Percentiles rank a stretch among this genome's conserved stretches.
phyloP scores from a whole-genome alignment of 2,329 filamentous ascomycete species.

The Fusarium buharicum region DNA sequence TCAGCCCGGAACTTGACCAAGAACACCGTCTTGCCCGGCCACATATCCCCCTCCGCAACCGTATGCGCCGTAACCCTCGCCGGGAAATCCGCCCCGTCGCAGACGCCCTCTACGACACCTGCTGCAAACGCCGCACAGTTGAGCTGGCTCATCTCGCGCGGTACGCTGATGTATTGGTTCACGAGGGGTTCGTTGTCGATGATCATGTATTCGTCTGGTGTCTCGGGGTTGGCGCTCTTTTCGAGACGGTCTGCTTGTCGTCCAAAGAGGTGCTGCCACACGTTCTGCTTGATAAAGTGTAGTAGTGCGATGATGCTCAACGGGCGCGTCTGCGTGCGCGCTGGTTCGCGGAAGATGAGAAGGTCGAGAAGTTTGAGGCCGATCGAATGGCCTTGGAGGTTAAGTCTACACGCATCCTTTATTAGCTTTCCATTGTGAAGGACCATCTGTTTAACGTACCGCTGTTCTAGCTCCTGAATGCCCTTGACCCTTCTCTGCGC shows the following conservation, averaged over 20 bases:
- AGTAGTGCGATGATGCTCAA: slow-evolving; percentile 90
- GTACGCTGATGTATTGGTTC: slow-evolving; percentile 92
- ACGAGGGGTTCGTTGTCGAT: slow-evolving; percentile 97
- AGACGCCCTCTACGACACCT: slow-evolving; percentile 93
- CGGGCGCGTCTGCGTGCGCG: slow-evolving; percentile 78
- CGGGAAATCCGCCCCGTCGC: slow-evolving; percentile 90
- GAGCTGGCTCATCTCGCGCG: slow-evolving; percentile 93
- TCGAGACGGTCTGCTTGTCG: slow-evolving; percentile 93
- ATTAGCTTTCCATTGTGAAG: background rate
- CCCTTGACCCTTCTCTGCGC: slow-evolving; percentile 90
- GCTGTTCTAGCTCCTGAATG: slow-evolving; percentile 92
- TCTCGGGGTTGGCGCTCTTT: slow-evolving; percentile 82
- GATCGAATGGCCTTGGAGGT: slow-evolving; percentile 91
- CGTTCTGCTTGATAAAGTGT: slow-evolving; percentile 91
- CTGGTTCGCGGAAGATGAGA: slow-evolving; percentile 82
- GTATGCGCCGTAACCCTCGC: slow-evolving; percentile 91
- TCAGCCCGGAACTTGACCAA: slow-evolving; percentile 91
- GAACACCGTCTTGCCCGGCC: slow-evolving; percentile 96
- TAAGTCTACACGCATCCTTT: slow-evolving; percentile 67
- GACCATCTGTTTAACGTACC: slow-evolving; percentile 61
- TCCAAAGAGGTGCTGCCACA: slow-evolving; percentile 93
- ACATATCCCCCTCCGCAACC: slow-evolving; percentile 80
- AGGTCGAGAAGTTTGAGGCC: slow-evolving; percentile 95
- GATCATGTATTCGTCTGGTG: slow-evolving; percentile 98
- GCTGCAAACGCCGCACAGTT: slow-evolving; percentile 97